Evolutionary conservation across 2,329 filamentous ascomycete genomes (phyloP).

Genomic region (Cercospora berteroae): DNA sequence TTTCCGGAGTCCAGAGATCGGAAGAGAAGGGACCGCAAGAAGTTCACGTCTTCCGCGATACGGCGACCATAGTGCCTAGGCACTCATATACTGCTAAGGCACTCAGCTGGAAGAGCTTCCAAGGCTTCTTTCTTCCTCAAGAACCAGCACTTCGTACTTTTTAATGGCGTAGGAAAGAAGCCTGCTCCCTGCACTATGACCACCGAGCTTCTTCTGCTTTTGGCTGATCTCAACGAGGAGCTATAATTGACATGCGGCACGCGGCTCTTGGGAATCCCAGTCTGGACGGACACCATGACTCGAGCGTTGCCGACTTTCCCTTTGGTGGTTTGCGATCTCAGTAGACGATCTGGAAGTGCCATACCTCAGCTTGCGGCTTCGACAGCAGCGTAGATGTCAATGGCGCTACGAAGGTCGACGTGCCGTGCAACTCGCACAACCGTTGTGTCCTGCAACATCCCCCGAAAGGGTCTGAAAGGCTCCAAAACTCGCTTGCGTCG

Average conservation of each 20-base stretch:
- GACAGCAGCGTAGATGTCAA: not conserved
- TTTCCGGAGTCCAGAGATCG: not conserved
- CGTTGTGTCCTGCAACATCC: not conserved
- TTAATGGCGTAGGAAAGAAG: not conserved
- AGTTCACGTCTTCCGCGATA: not conserved
- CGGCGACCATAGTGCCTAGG: not conserved
- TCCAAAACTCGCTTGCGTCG: not conserved
- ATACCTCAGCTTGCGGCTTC: not conserved
- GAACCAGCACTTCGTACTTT: not conserved
- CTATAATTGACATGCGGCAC: not conserved
- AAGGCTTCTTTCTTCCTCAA: not conserved
- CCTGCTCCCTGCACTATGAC: not conserved
- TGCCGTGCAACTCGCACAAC: not conserved
- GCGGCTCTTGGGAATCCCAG: not conserved
- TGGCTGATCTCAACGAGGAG: not conserved
- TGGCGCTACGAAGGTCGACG: not conserved
- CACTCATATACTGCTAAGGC: not conserved
- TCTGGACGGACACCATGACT: not conserved
- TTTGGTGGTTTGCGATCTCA: not conserved
- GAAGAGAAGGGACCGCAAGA: not conserved
- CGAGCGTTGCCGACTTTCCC: not conserved
- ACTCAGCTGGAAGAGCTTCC: not conserved
- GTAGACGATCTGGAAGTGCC: not conserved
- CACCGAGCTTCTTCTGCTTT: not conserved
- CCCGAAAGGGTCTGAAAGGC: not conserved